Percentiles rank a stretch among this genome's conserved stretches.
phyloP scores from a whole-genome alignment of 768 basidiomycete genomes.

The Lactarius hengduanensis region DNA sequence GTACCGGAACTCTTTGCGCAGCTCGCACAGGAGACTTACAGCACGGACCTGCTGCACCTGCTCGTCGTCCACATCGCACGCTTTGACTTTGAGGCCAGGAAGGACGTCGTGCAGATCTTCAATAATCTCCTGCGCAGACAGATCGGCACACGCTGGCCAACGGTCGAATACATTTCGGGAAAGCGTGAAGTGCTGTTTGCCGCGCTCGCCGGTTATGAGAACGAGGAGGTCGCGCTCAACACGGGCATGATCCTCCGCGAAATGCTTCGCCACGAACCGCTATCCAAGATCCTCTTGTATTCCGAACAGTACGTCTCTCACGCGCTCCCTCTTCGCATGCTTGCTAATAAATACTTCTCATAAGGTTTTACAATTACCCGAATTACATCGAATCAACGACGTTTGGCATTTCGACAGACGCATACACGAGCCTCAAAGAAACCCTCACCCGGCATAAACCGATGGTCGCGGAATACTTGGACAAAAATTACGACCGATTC shows the following conservation, averaged over 20 bases:
- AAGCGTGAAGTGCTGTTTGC: conserved; percentile 80
- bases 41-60: conserved; percentile 78
- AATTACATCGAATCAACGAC: conserved; percentile 97
- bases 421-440: conserved; percentile 97
- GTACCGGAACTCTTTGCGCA: conserved; percentile 89
- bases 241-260: conserved; percentile 98
- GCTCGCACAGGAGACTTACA: conserved; percentile 94
- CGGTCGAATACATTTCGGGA: conserved; percentile 86
- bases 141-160: conserved; percentile 93
- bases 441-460: conserved; percentile 95
- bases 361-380: conserved; percentile 94
- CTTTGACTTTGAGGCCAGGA: conserved; percentile 93
- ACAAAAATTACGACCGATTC: conserved; percentile 97
- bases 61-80: conserved; percentile 80
- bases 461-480: conserved; percentile 96
- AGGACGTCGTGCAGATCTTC: conserved; percentile 83
- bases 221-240: conserved; percentile 94
- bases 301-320: conserved; percentile 83
- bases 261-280: conserved; percentile 90
- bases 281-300: conserved; percentile 86
- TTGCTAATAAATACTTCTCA: background rate
- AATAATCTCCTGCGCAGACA: conserved; percentile 88
- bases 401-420: conserved; percentile 97
- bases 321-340: background rate
- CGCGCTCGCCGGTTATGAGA: conserved; percentile 87